Evolutionary conservation across 805 yeast species (phyloP).

Genomic region (Hagleromyces aurorensis): DNA sequence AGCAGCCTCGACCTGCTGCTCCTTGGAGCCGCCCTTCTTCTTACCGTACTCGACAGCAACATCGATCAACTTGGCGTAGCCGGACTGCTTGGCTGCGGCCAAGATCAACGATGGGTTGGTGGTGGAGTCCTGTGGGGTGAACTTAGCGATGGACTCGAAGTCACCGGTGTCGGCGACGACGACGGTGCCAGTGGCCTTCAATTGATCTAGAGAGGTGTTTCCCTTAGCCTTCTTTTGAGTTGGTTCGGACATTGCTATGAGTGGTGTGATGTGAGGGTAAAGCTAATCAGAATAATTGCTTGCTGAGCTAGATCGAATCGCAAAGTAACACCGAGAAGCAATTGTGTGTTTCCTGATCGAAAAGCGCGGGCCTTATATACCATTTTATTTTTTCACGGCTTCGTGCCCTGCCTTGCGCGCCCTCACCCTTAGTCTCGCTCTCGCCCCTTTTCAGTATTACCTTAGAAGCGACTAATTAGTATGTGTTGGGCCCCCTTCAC

Average conservation of each 20-base stretch:
- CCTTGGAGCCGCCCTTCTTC: constrained; percentile 42
- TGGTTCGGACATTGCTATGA: constrained; percentile 20
- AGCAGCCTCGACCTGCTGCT: constrained; percentile 68
- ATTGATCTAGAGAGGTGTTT: constrained; percentile 72
- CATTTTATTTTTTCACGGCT: too few species aligned
- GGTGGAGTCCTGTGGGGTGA: constrained; percentile 98
- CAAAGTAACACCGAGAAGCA: too few species aligned
- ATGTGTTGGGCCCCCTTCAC: too few species aligned
- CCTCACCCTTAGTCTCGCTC: too few species aligned
- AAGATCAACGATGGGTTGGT: constrained; percentile 96
- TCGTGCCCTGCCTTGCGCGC: too few species aligned
- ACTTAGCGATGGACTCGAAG: constrained; percentile 94
- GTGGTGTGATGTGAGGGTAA: too few species aligned
- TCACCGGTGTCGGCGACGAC: constrained; percentile 99
- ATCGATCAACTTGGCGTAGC: constrained; percentile 84
- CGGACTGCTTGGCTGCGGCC: constrained; percentile 88
- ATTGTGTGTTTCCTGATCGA: too few species aligned
- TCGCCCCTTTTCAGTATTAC: too few species aligned
- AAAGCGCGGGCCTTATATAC: too few species aligned
- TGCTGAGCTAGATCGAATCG: too few species aligned
- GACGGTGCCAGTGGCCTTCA: constrained; percentile 90
- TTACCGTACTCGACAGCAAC: constrained; percentile 84
- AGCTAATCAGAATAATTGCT: too few species aligned
- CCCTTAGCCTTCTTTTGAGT: constrained; percentile 33
- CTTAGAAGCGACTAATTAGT: too few species aligned